A percentile compares a stretch with the other conserved stretches of the same genome.
phyloP scores from a whole-genome alignment of 768 basidiomycete genomes.

The Hirschioporus abietinus region DNA sequence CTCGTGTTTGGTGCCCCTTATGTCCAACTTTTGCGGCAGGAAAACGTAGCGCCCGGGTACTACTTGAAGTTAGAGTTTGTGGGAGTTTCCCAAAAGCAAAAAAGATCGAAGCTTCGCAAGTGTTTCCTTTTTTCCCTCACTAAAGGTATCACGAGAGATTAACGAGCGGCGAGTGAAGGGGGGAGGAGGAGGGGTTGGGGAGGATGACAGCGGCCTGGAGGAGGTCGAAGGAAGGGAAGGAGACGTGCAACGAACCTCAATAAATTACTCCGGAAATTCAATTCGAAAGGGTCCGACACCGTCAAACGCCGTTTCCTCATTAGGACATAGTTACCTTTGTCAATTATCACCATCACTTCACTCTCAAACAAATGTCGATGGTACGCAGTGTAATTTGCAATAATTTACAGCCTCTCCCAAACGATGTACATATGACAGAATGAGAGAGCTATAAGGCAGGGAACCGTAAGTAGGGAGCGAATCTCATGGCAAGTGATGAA shows the following conservation, averaged over 20 bases:
- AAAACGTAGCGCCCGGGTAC: too few species aligned
- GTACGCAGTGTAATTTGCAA: not conserved
- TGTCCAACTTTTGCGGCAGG: too few species aligned
- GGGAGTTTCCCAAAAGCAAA: not conserved
- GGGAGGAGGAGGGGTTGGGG: not conserved
- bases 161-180: not conserved
- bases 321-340: too few species aligned
- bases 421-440: not conserved
- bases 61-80: not conserved
- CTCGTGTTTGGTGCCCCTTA: not conserved
- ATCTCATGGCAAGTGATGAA: not conserved
- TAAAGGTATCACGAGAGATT: not conserved
- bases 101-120: not conserved
- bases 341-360: too few species aligned
- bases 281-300: not conserved
- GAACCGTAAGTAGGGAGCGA: not conserved
- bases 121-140: not conserved
- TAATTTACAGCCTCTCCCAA: not conserved
- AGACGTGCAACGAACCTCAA: not conserved
- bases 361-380: too few species aligned
- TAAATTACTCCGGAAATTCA: not conserved
- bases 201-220: not conserved
- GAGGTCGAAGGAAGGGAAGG: not conserved
- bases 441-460: not conserved
- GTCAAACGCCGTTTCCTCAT: too few species aligned